Base-by-base conservation (phyloP, 2,329 filamentous ascomycete species). In the Microthyrium microscopicum region DNA sequence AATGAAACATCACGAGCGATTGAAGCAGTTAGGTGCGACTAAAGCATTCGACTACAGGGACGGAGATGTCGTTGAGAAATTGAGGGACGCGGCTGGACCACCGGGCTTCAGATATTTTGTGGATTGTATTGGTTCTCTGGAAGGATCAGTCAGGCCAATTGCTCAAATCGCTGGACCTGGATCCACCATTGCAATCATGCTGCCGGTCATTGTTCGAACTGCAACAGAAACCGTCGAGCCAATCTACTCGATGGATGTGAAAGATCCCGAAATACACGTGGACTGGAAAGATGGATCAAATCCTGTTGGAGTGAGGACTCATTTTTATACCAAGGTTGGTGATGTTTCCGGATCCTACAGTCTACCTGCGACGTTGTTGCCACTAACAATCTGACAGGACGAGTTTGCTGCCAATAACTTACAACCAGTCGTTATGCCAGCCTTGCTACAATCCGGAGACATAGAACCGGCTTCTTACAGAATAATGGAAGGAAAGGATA, bases 191-290 rank as follows among this genome's bases (percentile, higher is more conserved):
- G 72, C 70, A 0, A 50, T 74, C 12, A 60, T 77, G 51, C 48
- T 77, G 5, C 72, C 72, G 0, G 61, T 75, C 12, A 68, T 76
- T 36, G 41, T 71, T 28, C 58, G 51, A 27, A 64, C 73, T 39
- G 61, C 69, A 0, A 61, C 54, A 0, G 54, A 60, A 4, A 54
- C 52, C 1, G 50, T 58, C 13, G 53, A 49, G 37, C 69, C 70
- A 0, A 55, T 62, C 39, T 74, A 70, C 35, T 56, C 56, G 22
- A 68, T 70, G 64, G 64, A 70, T 31, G 61, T 60, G 1, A 29
- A 41, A n/a, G 50, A 50, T 5, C 20, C 11, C 7, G n/a, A n/a
- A n/a, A n/a, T n/a, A n/a, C 54, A 48, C 8, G 54, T 59, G 5
- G 42, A 55, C 21, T 74, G 70, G 69, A 53, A 52, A 3, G 54